Evolutionary conservation across 2,329 filamentous ascomycete species (phyloP), one percentile per base, ranked within the genome.

Genomic region (Westerdykella sp.): DNA sequence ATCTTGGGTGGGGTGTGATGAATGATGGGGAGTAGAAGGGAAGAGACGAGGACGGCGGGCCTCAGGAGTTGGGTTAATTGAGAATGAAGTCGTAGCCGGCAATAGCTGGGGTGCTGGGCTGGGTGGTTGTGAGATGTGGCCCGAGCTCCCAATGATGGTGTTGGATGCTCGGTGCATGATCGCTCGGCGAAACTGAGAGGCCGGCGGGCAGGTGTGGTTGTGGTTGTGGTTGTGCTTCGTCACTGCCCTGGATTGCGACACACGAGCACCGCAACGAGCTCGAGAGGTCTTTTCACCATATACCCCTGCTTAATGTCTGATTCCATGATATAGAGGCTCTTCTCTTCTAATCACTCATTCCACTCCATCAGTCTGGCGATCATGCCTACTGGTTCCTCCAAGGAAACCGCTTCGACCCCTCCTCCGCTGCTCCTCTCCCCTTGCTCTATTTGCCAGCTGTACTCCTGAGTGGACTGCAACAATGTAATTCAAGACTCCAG

Each of bases 331-430:
- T 18, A 35, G n/a, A 35, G 6, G 9, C 6, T 15, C 32, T 35
- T 35, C 32, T 18, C 14, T 35, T 6, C 32, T 15, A 15, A 15
- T 18, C 15, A 23, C 23, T 7, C 34, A 23, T 18, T 59, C 60
- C 59, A 42, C 34, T 41, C 43, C 46, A n/a, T 31, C 45, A 14
- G 46, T 48, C 44, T 56, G 45, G 45, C 61, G 55, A 64, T 55
- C 50, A 63, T 63, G 63, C 59, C 54, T 56, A 45, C 49, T 59
- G 57, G 60, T 56, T 40, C 40, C 22, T 47, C 45, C 44, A 53
- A 34, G 46, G 47, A 41, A 47, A 51, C 51, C 52, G 56, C 50
- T 51, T 48, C 47, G 53, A 51, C 59, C 60, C 61, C 59, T 57
- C 61, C 57, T 48, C 55, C 41, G 38, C 43, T 50, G 39, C 51